Conservation (phyloP, 164 flowering plant species). For the Magnolia sinica region DNA sequence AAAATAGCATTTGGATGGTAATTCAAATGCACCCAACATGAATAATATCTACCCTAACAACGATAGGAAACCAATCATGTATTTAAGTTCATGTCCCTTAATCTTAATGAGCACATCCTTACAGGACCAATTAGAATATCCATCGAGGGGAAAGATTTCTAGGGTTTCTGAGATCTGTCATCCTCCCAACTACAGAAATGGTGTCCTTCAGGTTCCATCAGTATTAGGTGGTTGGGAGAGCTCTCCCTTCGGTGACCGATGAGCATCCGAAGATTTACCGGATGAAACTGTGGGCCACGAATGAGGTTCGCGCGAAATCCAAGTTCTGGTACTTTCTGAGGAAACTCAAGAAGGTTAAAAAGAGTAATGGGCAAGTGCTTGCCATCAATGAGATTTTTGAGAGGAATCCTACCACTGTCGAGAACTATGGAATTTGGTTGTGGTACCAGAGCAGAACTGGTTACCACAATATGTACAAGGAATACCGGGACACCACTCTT, state of each 20-base stretch:
- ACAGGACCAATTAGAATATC: no score
- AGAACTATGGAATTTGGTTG: constrained; percentile 30
- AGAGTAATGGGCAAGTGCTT: constrained; percentile 81
- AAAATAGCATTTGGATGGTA: no score
- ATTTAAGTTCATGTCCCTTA: no score
- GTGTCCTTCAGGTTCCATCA: constrained; percentile 21
- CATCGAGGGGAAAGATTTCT: background rate
- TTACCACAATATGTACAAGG: constrained; percentile 32
- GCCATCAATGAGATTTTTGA: constrained; percentile 66
- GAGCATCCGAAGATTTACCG: constrained; percentile 32
- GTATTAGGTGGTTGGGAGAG: constrained; percentile 32
- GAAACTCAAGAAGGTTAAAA: constrained; percentile 91
- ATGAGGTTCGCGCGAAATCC: constrained; percentile 32
- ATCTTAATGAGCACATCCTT: no score
- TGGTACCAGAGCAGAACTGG: constrained; percentile 31
- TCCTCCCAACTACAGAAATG: background rate
- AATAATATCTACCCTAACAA: no score
- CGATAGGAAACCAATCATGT: no score
- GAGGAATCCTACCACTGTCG: constrained; percentile 26
- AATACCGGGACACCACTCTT: constrained; percentile 26
- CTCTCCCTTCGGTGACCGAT: constrained; percentile 22
- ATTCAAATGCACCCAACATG: no score
- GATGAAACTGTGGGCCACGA: constrained; percentile 36
- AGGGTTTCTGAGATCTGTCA: background rate
- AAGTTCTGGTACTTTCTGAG: constrained; percentile 62